These are phyloP conservation scores for Polytrichum commune DNA, from an alignment of 225 moss, liverwort and hornwort species.

Conservation along the genomic window DNA sequence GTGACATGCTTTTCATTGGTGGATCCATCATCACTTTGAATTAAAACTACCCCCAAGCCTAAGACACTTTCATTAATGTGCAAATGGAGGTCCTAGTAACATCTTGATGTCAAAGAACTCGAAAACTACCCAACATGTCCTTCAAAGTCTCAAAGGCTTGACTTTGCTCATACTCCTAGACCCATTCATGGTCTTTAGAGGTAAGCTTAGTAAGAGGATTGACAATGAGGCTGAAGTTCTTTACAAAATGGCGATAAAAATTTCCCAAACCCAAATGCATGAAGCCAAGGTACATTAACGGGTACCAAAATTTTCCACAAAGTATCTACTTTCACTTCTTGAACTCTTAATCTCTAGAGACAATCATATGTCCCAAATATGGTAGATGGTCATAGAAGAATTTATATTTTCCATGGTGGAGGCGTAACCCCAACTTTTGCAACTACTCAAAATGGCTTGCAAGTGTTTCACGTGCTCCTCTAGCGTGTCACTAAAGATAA, in stretches of 20 bases:
- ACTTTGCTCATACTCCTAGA: slow-evolving; percentile 11
- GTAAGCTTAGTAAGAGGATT: slow-evolving; percentile 6
- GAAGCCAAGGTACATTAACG: background rate
- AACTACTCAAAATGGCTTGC: no score
- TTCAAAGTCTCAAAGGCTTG: slow-evolving; percentile 8
- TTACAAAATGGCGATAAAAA: background rate
- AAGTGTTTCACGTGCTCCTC: no score
- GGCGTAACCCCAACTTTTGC: no score
- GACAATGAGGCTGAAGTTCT: background rate
- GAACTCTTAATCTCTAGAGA: no score
- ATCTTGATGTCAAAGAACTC: background rate
- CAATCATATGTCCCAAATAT: no score
- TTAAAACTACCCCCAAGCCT: background rate
- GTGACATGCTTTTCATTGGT: no score
- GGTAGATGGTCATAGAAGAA: no score
- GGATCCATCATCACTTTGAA: slow-evolving; percentile 2
- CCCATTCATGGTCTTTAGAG: slow-evolving; percentile 6
- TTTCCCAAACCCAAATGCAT: background rate
- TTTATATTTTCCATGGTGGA: no score
- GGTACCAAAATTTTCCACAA: background rate
- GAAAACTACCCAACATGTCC: background rate
- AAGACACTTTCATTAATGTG: no score
- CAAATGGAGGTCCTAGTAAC: background rate
- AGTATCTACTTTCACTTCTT: no score
- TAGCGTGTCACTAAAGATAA: no score